Percentiles rank a stretch among this genome's conserved stretches.
Conservation (phyloP, 1,139 yeast species). For the Protomyces inouyei region DNA sequence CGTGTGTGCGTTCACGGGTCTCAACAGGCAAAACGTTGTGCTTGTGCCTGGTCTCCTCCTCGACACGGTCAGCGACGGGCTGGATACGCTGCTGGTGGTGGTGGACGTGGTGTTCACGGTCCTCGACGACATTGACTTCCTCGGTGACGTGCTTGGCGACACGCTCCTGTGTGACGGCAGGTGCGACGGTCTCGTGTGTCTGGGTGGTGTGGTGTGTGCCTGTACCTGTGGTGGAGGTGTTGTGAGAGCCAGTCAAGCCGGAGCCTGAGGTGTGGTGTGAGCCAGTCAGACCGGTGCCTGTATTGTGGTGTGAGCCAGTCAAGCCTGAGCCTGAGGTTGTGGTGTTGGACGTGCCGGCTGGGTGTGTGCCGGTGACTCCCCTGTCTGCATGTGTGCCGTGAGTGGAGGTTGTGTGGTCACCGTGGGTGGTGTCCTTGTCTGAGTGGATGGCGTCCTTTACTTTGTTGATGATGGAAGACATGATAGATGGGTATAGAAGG, state of each 20-base stretch:
- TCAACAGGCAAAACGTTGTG: conserved; percentile 20
- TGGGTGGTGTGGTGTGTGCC: conserved; percentile 7
- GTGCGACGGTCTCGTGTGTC: conserved; percentile 25
- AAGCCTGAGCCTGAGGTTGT: too few relatives aligned
- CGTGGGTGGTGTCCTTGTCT: not conserved
- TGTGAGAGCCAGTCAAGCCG: not conserved
- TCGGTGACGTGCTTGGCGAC: conserved; percentile 13
- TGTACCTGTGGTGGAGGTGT: not conserved
- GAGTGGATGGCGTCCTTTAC: not conserved
- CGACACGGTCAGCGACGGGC: conserved; percentile 26
- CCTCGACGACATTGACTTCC: conserved; percentile 19
- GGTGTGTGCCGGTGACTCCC: too few relatives aligned
- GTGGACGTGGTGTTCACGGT: conserved; percentile 27
- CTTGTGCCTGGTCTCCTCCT: conserved; percentile 10
- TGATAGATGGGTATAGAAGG: not conserved
- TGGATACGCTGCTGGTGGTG: conserved; percentile 29
- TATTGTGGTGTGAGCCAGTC: not conserved
- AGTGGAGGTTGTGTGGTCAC: not conserved
- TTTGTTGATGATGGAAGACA: not conserved
- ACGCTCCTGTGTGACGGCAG: conserved; percentile 25
- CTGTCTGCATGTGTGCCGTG: too few relatives aligned
- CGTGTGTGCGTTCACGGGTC: conserved; percentile 17
- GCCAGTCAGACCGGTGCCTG: not conserved
- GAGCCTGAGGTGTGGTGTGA: not conserved
- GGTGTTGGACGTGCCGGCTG: too few relatives aligned